Percentiles rank a stretch among this genome's conserved stretches.
Evolutionary conservation across 2,329 filamentous ascomycete genomes (phyloP).

Genomic region (Xylaria sp.): DNA sequence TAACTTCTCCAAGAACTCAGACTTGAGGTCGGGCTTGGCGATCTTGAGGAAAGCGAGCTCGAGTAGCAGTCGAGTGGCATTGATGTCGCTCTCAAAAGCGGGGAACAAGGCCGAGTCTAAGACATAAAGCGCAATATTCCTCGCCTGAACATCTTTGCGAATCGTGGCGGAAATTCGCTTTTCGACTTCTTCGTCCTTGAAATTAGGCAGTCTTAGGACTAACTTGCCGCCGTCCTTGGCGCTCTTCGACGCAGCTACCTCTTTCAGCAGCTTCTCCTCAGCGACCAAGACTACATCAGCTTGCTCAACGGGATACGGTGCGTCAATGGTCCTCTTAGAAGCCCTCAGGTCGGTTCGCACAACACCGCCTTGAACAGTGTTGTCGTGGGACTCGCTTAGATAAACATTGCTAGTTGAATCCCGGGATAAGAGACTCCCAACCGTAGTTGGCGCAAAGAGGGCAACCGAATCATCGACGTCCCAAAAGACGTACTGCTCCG

Average conservation of each 20-base stretch:
- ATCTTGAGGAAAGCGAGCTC: constrained; percentile 85
- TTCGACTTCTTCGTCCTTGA: constrained; percentile 88
- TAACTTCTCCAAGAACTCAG: constrained; percentile 68
- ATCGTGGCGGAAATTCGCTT: constrained; percentile 76
- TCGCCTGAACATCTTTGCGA: constrained; percentile 71
- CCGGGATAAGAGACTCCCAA: constrained; percentile 67
- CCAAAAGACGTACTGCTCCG: constrained; percentile 92
- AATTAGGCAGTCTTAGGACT: constrained; percentile 73
- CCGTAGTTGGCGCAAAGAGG: constrained; percentile 63
- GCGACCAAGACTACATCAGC: constrained; percentile 81
- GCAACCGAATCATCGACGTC: constrained; percentile 77
- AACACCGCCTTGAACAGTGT: constrained; percentile 73
- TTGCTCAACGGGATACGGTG: constrained; percentile 77
- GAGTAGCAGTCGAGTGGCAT: constrained; percentile 66
- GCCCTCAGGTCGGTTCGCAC: constrained; percentile 83
- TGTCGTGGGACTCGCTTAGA: constrained; percentile 65
- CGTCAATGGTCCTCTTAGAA: constrained; percentile 80
- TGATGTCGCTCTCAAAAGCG: constrained; percentile 66
- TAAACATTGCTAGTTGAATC: constrained; percentile 68
- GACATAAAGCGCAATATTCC: constrained; percentile 71
- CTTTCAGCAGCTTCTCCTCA: constrained; percentile 76
- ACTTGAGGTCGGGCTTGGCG: constrained; percentile 67
- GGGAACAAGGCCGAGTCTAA: constrained; percentile 72
- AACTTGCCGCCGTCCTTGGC: constrained; percentile 73
- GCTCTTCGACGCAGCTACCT: constrained; percentile 72